Evolutionary conservation across 495 filamentous ascomycete species (phyloP).

Genomic region (Neurospora sp.): DNA sequence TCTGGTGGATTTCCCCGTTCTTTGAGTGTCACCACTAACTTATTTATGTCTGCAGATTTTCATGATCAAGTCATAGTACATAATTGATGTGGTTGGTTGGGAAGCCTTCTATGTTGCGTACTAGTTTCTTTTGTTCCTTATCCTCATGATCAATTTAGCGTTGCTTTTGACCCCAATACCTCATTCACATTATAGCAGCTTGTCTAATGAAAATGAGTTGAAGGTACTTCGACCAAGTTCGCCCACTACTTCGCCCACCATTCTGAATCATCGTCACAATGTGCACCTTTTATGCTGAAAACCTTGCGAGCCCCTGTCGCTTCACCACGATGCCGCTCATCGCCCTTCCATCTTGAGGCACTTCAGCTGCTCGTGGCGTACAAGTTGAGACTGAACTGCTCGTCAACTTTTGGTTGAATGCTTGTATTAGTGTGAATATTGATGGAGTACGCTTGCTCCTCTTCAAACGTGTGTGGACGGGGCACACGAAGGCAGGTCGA

Average conservation of each 20-base stretch:
- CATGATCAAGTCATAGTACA: conserved; percentile 50
- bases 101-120: background rate
- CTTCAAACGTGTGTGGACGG: background rate
- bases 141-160: background rate
- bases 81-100: background rate
- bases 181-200: background rate
- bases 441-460: background rate
- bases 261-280: background rate
- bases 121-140: background rate
- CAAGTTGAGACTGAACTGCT: background rate
- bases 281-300: background rate
- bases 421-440: background rate
- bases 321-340: background rate
- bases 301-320: background rate
- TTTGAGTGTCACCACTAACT: background rate
- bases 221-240: background rate
- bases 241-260: background rate
- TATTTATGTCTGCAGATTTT: conserved; percentile 51
- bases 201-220: background rate
- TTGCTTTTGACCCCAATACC: background rate
- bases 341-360: background rate
- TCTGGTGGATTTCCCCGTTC: background rate
- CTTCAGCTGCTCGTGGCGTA: background rate
- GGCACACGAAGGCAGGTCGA: background rate
- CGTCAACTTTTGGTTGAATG: background rate